Evolutionary conservation across 1,139 yeast genomes (phyloP).

Genomic region (Yamadazyma sp.): DNA sequence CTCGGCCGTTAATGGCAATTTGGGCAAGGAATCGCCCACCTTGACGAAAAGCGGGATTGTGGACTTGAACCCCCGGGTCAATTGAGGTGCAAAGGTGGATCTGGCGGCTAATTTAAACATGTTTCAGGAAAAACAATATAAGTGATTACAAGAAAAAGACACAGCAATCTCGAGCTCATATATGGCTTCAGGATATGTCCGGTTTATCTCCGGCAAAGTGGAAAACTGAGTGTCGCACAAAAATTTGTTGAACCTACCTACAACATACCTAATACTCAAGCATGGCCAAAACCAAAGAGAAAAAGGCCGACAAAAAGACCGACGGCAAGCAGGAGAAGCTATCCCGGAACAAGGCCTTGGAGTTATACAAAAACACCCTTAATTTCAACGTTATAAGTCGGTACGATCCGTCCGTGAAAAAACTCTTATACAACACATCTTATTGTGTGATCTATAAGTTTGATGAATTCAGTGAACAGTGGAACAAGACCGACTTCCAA

Average conservation of each 20-base stretch:
- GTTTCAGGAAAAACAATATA: neutral
- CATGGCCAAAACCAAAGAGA: conserved; percentile 13
- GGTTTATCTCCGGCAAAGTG: neutral
- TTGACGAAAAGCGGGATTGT: conserved; percentile 20
- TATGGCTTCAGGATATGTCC: neutral
- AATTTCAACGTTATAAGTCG: conserved; percentile 80
- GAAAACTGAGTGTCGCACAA: neutral
- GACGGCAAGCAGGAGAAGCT: conserved; percentile 10
- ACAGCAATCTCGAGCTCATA: neutral
- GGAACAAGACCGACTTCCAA: conserved; percentile 79
- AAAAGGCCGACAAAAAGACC: neutral
- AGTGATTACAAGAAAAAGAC: too few relatives aligned
- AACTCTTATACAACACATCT: conserved; percentile 70
- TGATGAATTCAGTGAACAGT: conserved; percentile 63
- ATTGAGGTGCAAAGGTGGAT: conserved; percentile 6
- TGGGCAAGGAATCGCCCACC: conserved; percentile 61
- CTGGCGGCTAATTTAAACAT: conserved; percentile 2
- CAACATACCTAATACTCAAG: too few relatives aligned
- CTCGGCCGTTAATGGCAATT: conserved; percentile 54
- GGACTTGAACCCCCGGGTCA: conserved; percentile 30
- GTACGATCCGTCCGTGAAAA: conserved; percentile 80
- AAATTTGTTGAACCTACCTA: neutral
- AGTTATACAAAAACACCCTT: conserved; percentile 65
- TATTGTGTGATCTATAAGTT: conserved; percentile 80
- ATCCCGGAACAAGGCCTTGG: conserved; percentile 36